Evolutionary conservation across 352 stramenopile species (phyloP), one percentile per base, ranked within the genome.

Genomic region (Pythium graminicola): DNA sequence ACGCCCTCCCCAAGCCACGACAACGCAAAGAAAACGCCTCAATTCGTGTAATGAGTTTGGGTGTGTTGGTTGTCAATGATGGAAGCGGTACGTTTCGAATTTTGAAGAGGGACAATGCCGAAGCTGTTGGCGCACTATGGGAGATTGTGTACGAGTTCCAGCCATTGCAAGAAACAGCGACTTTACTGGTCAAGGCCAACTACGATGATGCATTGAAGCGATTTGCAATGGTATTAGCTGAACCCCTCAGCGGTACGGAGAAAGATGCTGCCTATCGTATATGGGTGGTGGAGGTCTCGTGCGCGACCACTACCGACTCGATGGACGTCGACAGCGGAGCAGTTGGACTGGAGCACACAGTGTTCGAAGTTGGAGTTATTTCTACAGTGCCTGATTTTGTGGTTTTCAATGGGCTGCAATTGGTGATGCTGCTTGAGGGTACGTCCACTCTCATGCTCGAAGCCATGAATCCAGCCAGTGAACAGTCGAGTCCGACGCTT

Each of bases 51-150:
- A 73, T 74, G 31, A 74, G 60, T 4, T 63, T 67, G 44, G 77
- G 81, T n/a, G 26, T 85, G 42, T n/a, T 91, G 10, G 72, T 84
- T 3, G 76, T 81, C 45, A 76, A 73, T 46, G 81, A 91, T 33
- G 81, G 81, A 24, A 65, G 72, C 19, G 78, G 76, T 5, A 65
- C 56, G 24, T n/a, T 91, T 40, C 57, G 76, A 29, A 72, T 85
- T 44, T 24, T 88, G 11, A 74, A 76, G 59, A 64, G 60, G 6
- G 59, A 73, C 31, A 36, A 57, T 17, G 47, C 44, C 0, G 59
- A 69, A 3, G 32, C 60, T 6, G 20, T 61, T 27, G 68, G 53
- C 27, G 38, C 62, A 13, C 62, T 58, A 13, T 88, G 76, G 73
- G 61, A 54, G 28, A 22, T 57, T 0, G 17, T 81, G 24, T 85